Evolutionary conservation across 2,329 filamentous ascomycete species (phyloP), one percentile per base, ranked within the genome.

Genomic region (Lomentospora prolificans): DNA sequence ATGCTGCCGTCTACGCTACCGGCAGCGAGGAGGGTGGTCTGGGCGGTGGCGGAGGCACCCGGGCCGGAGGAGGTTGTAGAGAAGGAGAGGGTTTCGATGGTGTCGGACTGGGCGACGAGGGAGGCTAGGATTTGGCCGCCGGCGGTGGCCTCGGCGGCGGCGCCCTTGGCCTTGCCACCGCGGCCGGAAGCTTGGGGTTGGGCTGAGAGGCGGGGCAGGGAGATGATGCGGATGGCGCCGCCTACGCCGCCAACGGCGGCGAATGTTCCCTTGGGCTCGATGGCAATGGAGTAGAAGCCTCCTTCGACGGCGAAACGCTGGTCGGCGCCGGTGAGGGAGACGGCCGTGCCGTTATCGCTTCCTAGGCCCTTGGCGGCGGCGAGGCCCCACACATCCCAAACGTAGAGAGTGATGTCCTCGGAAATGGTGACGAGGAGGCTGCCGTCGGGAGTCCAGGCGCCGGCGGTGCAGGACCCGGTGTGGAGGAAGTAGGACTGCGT

Each of bases 401-500:
- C 91, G 68, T 91, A 92, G 57, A 99, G 78, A 62, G 85, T 91
- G 57, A 84, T 81, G 69, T 97, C 92, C 67, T 97, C 92, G 46
- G 86, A 85, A 3, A 97, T 89, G 0, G 91, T 96, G 5, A 88
- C 89, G 1, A 99, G 79, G 14, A 97, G 75, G 28, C 84, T 84
- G 53, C 94, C 94, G 67, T 96, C 91, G 3, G 89, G 80, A 0
- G 89, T 89, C 91, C 94, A 99, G 2, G 87, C 78, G 58, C 94
- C 94, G 6, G 91, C 92, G 1, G 94, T 97, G 72, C 88, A 95
- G 27, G 88, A 74, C 17, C 74, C 86, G 3, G 88, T 92, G 74
- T 97, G 94, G 25, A 95, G 78, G 76, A 96, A 96, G 74, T 94
- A 96, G 25, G 87, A 87, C 73, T 96, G 89, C 4, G 95, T 79